Percentiles rank a stretch among this genome's conserved stretches.
Conservation (phyloP, 2,329 filamentous ascomycete species). For the Eutypella sp. region DNA sequence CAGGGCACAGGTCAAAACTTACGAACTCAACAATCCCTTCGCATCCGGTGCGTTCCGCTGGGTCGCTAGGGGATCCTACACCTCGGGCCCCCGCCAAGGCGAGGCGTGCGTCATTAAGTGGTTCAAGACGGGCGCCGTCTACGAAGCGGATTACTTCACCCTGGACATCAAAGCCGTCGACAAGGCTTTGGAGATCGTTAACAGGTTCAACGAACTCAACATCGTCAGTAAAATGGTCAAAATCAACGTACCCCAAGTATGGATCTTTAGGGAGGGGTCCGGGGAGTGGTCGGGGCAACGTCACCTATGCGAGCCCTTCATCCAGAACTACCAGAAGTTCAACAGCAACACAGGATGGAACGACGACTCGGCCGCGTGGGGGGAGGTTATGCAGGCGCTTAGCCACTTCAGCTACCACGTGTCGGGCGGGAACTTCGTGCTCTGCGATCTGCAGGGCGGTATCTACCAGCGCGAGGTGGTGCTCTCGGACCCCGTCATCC, state of each 20-base stretch:
- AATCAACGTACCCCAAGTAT: constrained; percentile 32
- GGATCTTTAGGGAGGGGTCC: constrained; percentile 16
- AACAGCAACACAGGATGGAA: constrained; percentile 40
- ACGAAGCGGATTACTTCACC: constrained; percentile 27
- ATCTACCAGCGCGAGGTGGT: constrained; percentile 29
- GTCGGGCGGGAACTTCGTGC: constrained; percentile 29
- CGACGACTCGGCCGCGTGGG: constrained; percentile 24
- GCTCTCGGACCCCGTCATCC: constrained; percentile 37
- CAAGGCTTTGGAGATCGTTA: constrained; percentile 31
- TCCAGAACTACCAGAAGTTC: constrained; percentile 38
- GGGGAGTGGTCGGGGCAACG: constrained; percentile 14
- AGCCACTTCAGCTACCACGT: constrained; percentile 39
- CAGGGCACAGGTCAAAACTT: not conserved
- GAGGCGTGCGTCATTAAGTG: constrained; percentile 32
- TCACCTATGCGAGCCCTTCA: constrained; percentile 32
- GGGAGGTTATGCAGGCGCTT: constrained; percentile 35
- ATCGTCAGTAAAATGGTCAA: constrained; percentile 27
- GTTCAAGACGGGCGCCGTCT: constrained; percentile 33
- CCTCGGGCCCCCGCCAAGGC: constrained; percentile 21
- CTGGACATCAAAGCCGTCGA: constrained; percentile 33
- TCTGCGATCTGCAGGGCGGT: constrained; percentile 40
- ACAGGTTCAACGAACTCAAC: constrained; percentile 28
- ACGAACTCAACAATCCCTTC: constrained; percentile 11
- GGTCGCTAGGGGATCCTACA: constrained; percentile 27
- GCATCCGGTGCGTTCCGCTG: constrained; percentile 14